Evolutionary conservation across 345 rosid genomes (phyloP), one percentile per base, ranked within the genome.

Genomic region (Excoecaria cochinchinensis): DNA sequence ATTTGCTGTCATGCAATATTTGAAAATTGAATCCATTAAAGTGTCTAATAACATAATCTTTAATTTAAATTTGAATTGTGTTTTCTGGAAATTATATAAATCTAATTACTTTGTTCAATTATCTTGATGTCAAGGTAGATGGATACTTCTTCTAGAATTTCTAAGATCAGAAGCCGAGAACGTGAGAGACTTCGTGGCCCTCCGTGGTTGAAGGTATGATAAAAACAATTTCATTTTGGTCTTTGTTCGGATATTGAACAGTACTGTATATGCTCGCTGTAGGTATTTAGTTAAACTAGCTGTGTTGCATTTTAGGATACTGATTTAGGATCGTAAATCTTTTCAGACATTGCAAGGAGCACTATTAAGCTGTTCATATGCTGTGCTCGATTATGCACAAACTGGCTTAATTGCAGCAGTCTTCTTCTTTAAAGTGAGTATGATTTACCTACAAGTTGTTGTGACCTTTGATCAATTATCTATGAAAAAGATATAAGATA

Each of bases 381-480:
- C 89, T 1, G 80, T 89, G 81, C 97, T 95, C 58, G 98, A 95
- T 85, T 95, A 95, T 71, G 97, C 99, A 63, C 99, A 95, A 80
- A 95, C 95, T 48, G 99, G 98, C 76, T 77, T 95, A 75, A 93
- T 93, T 82, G 97, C 98, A n/a, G 87, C 98, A 42, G 99, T 95
- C 39, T 96, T 96, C 85, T 79, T 96, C 84, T 96, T 96, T 57
- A 93, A 93, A 77, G 98, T 93, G 79, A 89, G 96, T 81, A 63
- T 76, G 44, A 6, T 67, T 71, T 74, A 64, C 69, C 77, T 31
- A 51, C 64, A n/a, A n/a, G 67, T 73, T 61, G 44, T n/a, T 67
- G 6, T 63, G 3, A 63, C 42, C 71, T 36, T 67, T 55, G 47
- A 67, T 47, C 74, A 66, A 55, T 65, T 58, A 16, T 57, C 52